Conservation (phyloP, 306 rosid genomes). For the Trifolium repens region DNA sequence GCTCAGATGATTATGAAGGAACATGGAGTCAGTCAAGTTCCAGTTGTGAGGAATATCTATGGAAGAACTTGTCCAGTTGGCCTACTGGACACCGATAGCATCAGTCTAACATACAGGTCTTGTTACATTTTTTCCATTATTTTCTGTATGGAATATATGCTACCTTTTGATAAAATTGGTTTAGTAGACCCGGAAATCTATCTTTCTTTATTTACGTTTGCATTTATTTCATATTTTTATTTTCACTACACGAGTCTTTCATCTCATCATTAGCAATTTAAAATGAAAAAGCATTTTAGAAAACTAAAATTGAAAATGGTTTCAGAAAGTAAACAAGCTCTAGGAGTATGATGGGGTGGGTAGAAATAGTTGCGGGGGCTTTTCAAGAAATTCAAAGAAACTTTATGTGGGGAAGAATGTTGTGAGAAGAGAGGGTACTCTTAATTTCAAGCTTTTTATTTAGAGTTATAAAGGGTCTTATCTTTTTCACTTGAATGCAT, state of each 20-base stretch:
- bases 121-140: slow-evolving; percentile 32
- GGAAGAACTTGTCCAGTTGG: slow-evolving; percentile 74
- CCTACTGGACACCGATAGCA: slow-evolving; percentile 73
- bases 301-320: not conserved
- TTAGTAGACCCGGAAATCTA: slow-evolving; percentile 1
- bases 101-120: slow-evolving; percentile 85
- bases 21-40: slow-evolving; percentile 62
- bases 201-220: slow-evolving; percentile 8
- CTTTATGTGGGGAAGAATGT: not conserved
- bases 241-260: not conserved
- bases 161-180: not conserved
- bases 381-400: slow-evolving; percentile 4
- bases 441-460: slow-evolving; percentile 5
- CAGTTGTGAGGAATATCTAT: slow-evolving; percentile 60
- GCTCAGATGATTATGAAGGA: slow-evolving; percentile 76
- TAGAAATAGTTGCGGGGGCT: slow-evolving; percentile 19
- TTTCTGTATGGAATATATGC: slow-evolving; percentile 3
- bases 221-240: slow-evolving; percentile 21
- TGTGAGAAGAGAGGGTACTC: slow-evolving; percentile 4
- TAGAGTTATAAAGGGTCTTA: not conserved
- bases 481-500: not conserved
- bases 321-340: not conserved
- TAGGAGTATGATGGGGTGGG: not conserved
- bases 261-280: not conserved
- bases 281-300: not conserved